Base-by-base conservation (phyloP, 768 basidiomycete species). In the Nidularia sp. region DNA sequence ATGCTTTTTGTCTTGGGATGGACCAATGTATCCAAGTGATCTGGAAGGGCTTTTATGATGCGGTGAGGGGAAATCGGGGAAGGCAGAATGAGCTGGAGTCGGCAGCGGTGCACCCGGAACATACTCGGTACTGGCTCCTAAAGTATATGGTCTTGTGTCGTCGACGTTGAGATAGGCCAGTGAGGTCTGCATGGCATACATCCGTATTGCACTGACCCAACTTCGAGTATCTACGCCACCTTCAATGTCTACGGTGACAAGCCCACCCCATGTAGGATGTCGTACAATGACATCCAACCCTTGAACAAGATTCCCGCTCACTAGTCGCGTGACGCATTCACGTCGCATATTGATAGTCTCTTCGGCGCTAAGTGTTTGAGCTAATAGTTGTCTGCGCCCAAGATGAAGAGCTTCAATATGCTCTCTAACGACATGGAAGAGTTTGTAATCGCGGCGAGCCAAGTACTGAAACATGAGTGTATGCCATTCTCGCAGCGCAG, bases 401-500 rank as follows among this genome's bases (percentile, higher is more conserved):
- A 91, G 80, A 64, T 97, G 93, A 4, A 98, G 77, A 4, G 86
- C 86, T 64, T 96, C 93, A 55, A 98, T 90, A 60, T 96, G 93
- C 49, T 88, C 86, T 53, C 84, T 83, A 50, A 98, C 92, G 6
- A 82, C 75, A 54, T 87, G 82, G 69, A 98, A 98, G 15, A 94
- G 81, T 41, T 81, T 81, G 72, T 98, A 98, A 60, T 98, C 90
- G 50, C 94, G 82, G 44, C 84, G 78, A 6, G 89, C 86, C 41
- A 98, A 86, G 66, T 97, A 94, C 55, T 87, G 87, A 63, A 93
- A 94, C 80, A 98, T 88, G 48, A 93, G 74, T 34, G 83, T 81
- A 62, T 96, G 89, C 94, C 95, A 98, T 80, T 98, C 96, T 36
- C 96, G 85, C 43, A 98, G 72, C 0, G 96, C 95, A 6, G 93